A percentile compares a stretch with the other conserved stretches of the same genome.
phyloP scores from a whole-genome alignment of 768 basidiomycete species.

The Coprinopsis cinerea region DNA sequence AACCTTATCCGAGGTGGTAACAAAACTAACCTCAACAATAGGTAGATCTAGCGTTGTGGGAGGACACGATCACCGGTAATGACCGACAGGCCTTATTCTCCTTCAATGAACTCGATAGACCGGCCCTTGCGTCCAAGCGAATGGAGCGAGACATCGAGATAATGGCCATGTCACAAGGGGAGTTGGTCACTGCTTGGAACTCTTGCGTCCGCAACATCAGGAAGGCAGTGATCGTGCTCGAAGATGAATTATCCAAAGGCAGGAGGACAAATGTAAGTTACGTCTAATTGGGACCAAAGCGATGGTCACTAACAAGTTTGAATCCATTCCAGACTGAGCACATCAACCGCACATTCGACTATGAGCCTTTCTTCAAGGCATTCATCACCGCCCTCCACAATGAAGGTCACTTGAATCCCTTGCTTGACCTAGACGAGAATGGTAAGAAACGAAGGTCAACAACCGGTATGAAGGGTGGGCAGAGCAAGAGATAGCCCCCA shows the following conservation, averaged over 20 bases:
- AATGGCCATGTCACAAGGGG: slow-evolving; percentile 34
- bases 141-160: slow-evolving; percentile 39
- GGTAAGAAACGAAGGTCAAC: slow-evolving; percentile 19
- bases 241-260: slow-evolving; percentile 46
- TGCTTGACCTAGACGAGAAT: slow-evolving; percentile 34
- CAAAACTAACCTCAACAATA: slow-evolving; percentile 13
- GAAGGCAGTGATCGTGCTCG: slow-evolving; percentile 33
- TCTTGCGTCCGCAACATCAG: slow-evolving; percentile 36
- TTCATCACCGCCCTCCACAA: slow-evolving; percentile 37
- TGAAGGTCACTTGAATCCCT: slow-evolving; percentile 40
- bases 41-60: slow-evolving; percentile 35
- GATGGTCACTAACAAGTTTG: neutral
- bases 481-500: too few relatives aligned
- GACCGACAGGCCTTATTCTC: slow-evolving; percentile 16
- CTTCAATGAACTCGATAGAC: slow-evolving; percentile 29
- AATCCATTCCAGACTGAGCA: slow-evolving; percentile 42
- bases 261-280: slow-evolving; percentile 38
- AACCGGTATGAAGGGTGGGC: slow-evolving; percentile 2
- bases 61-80: slow-evolving; percentile 21
- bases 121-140: slow-evolving; percentile 39
- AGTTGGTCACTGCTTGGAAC: slow-evolving; percentile 41
- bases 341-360: slow-evolving; percentile 54
- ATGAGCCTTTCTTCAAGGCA: slow-evolving; percentile 52
- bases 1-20: neutral
- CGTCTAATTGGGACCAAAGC: neutral